phyloP scores from a whole-genome alignment of 805 yeast genomes.

The Spencermartinsiella europaea region DNA sequence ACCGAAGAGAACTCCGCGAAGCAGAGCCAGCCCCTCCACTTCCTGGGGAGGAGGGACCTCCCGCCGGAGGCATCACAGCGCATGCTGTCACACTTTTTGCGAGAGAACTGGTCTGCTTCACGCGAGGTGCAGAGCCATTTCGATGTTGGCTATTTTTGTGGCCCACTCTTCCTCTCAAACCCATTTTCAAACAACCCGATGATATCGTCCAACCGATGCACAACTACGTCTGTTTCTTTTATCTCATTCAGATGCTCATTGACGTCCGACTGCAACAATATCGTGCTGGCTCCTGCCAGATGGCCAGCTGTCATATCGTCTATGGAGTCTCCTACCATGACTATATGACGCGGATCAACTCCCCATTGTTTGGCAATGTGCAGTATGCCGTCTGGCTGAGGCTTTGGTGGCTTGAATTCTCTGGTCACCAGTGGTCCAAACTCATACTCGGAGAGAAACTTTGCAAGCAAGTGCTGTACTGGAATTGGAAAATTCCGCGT shows the following conservation, averaged over 20 bases:
- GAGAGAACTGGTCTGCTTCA: conserved; percentile 14
- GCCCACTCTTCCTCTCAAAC: conserved; percentile 19
- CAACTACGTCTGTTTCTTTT: conserved; percentile 34
- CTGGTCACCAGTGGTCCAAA: conserved; percentile 57
- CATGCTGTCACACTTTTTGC: neutral
- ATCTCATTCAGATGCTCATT: conserved; percentile 42
- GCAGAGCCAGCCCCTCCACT: too few species aligned
- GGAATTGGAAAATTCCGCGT: conserved; percentile 57
- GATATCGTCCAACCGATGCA: conserved; percentile 36
- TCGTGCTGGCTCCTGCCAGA: conserved; percentile 56
- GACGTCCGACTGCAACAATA: conserved; percentile 48
- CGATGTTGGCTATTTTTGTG: neutral
- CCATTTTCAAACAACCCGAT: conserved; percentile 36
- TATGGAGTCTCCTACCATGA: conserved; percentile 71
- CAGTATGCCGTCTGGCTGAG: conserved; percentile 57
- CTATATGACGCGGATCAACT: conserved; percentile 39
- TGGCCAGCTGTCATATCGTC: conserved; percentile 66
- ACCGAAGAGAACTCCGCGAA: too few species aligned
- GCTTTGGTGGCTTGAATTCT: conserved; percentile 63
- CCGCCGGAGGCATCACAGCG: neutral
- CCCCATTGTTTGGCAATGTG: conserved; percentile 49
- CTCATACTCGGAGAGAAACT: conserved; percentile 38
- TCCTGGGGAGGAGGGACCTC: too few species aligned
- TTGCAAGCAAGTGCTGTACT: conserved; percentile 45
- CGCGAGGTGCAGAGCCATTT: neutral